Evolutionary conservation across 768 basidiomycete species (phyloP).

Genomic region (Amanita exitialis): DNA sequence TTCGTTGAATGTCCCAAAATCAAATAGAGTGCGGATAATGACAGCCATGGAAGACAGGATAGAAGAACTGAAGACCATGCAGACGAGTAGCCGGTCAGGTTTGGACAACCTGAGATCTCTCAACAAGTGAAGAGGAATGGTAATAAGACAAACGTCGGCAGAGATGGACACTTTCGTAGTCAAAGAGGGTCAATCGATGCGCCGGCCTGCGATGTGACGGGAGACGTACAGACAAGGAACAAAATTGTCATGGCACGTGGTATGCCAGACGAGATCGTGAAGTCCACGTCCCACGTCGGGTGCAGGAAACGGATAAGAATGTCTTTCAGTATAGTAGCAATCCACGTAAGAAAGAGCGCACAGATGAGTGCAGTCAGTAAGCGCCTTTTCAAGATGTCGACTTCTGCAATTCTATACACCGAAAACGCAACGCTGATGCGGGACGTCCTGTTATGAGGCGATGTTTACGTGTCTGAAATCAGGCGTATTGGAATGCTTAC

Average conservation of each 20-base stretch:
- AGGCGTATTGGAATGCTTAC: neutral
- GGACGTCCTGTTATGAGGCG: neutral
- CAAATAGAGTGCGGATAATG: slow-evolving; percentile 13
- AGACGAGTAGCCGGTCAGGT: slow-evolving; percentile 13
- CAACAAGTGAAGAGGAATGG: slow-evolving; percentile 16
- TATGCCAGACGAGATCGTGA: slow-evolving; percentile 8
- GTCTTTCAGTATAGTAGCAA: slow-evolving; percentile 8
- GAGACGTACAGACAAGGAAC: slow-evolving; percentile 9
- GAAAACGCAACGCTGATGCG: slow-evolving; percentile 6
- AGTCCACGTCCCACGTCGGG: slow-evolving; percentile 9
- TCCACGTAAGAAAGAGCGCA: slow-evolving; percentile 6
- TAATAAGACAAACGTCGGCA: slow-evolving; percentile 16
- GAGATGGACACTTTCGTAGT: neutral
- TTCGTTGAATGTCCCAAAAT: slow-evolving; percentile 7
- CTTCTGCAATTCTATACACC: neutral
- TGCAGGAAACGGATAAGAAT: slow-evolving; percentile 7
- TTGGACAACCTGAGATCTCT: slow-evolving; percentile 14
- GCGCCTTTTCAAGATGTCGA: slow-evolving; percentile 2
- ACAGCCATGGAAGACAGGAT: slow-evolving; percentile 13
- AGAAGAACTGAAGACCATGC: slow-evolving; percentile 16
- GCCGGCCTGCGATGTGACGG: neutral
- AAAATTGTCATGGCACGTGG: slow-evolving; percentile 5
- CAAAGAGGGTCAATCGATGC: neutral
- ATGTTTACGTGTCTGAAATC: neutral
- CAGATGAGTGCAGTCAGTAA: slow-evolving; percentile 3